phyloP scores from a whole-genome alignment of 306 rosid genomes.

The Lathyrus aphaca region DNA sequence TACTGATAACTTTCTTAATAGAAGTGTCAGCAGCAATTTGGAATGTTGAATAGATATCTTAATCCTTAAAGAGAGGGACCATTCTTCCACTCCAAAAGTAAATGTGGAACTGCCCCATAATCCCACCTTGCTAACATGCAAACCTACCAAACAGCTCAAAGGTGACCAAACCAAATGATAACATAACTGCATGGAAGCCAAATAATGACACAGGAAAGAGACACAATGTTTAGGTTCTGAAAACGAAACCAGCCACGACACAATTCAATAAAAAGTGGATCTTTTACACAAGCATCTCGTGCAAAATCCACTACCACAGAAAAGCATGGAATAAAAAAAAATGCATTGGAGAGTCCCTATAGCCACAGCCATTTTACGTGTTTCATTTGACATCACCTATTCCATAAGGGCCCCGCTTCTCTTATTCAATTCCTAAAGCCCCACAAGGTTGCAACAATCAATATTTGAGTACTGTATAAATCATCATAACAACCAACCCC shows the following conservation, averaged over 20 bases:
- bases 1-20: not conserved
- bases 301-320: slow-evolving; percentile 35
- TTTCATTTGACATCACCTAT: slow-evolving; percentile 22
- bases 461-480: slow-evolving; percentile 21
- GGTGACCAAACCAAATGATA: slow-evolving; percentile 21
- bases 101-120: slow-evolving; percentile 26
- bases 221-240: slow-evolving; percentile 36
- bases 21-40: slow-evolving; percentile 19
- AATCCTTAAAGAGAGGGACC: slow-evolving; percentile 20
- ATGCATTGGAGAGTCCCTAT: slow-evolving; percentile 25
- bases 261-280: slow-evolving; percentile 20
- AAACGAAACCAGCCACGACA: not conserved
- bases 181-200: slow-evolving; percentile 30
- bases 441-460: slow-evolving; percentile 34
- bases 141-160: slow-evolving; percentile 23
- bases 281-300: slow-evolving; percentile 34
- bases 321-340: slow-evolving; percentile 22
- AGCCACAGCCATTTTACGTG: slow-evolving; percentile 34
- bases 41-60: slow-evolving; percentile 28
- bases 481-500: slow-evolving; percentile 29
- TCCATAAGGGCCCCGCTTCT: slow-evolving; percentile 23
- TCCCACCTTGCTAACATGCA: slow-evolving; percentile 17
- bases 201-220: slow-evolving; percentile 23
- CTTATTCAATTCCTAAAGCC: slow-evolving; percentile 28
- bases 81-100: slow-evolving; percentile 34